phyloP scores from a whole-genome alignment of 1,139 yeast genomes.

The Candida tropicalis region DNA sequence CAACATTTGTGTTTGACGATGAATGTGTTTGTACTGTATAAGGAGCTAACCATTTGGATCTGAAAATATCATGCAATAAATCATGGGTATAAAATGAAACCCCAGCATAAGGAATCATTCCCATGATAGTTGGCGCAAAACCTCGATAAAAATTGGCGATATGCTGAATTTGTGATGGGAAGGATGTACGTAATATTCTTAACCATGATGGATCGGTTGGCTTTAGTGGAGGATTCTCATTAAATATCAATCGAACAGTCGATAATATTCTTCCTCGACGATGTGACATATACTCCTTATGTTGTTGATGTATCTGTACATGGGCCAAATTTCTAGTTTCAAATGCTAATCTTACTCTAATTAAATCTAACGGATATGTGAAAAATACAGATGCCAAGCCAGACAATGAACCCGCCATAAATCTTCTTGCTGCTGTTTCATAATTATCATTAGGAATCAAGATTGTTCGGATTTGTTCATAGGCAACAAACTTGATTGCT shows the following conservation, averaged over 20 bases:
- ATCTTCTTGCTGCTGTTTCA: conserved; percentile 81
- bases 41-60: conserved; percentile 54
- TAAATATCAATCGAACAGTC: conserved; percentile 58
- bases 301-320: conserved; percentile 24
- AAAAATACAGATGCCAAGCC: conserved; percentile 85
- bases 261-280: conserved; percentile 56
- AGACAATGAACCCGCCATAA: conserved; percentile 87
- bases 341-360: conserved; percentile 90
- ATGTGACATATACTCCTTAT: conserved; percentile 25
- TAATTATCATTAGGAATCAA: conserved; percentile 72
- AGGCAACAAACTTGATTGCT: conserved; percentile 95
- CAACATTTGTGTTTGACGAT: not conserved
- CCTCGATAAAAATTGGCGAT: conserved; percentile 87
- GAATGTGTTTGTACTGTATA: conserved; percentile 51
- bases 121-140: conserved; percentile 88
- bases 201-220: conserved; percentile 43
- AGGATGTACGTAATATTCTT: conserved; percentile 31
- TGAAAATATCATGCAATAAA: conserved; percentile 79
- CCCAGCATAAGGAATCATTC: conserved; percentile 98
- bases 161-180: conserved; percentile 40
- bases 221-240: conserved; percentile 58
- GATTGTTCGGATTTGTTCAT: conserved; percentile 84
- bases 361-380: conserved; percentile 90
- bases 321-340: conserved; percentile 58
- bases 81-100: conserved; percentile 96